These are phyloP conservation scores for Paecilomyces sp. DNA, from an alignment of 2,329 filamentous ascomycete genomes.

Conservation along the genomic window DNA sequence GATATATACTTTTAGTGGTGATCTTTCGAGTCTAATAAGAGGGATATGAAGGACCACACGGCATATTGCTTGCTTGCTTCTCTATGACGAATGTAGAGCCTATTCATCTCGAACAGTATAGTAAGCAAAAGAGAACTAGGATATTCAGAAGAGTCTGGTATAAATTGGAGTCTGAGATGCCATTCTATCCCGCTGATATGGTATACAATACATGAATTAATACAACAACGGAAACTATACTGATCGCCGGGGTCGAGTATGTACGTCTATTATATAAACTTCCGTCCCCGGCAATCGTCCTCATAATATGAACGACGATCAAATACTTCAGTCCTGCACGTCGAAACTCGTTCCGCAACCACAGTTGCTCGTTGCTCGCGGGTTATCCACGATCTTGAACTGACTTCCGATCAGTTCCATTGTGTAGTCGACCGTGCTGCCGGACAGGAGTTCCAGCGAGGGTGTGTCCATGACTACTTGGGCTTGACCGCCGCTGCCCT, in stretches of 20 bases:
- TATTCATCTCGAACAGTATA: too few relatives aligned
- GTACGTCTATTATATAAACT: neutral
- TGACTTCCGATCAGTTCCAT: constrained; percentile 92
- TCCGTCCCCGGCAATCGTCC: neutral
- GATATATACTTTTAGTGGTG: too few relatives aligned
- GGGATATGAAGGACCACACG: too few relatives aligned
- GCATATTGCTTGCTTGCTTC: too few relatives aligned
- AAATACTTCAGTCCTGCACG: constrained; percentile 51
- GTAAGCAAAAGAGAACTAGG: too few relatives aligned
- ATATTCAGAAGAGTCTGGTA: neutral
- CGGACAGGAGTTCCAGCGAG: constrained; percentile 80
- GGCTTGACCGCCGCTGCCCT: constrained; percentile 41
- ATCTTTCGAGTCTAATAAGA: too few relatives aligned
- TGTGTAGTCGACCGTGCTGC: constrained; percentile 93
- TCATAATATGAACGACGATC: neutral
- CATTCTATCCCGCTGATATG: neutral
- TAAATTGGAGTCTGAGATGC: neutral
- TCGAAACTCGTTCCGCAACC: constrained; percentile 98
- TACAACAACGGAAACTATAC: neutral
- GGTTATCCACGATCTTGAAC: constrained; percentile 95
- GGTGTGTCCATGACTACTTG: constrained; percentile 84
- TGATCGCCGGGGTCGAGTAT: neutral
- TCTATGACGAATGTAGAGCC: too few relatives aligned
- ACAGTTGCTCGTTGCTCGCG: constrained; percentile 84
- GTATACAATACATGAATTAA: neutral